Percentiles rank a stretch among this genome's conserved stretches.
phyloP scores from a whole-genome alignment of 1,284 basidiomycete species.

The Leccinum griseonigrum region DNA sequence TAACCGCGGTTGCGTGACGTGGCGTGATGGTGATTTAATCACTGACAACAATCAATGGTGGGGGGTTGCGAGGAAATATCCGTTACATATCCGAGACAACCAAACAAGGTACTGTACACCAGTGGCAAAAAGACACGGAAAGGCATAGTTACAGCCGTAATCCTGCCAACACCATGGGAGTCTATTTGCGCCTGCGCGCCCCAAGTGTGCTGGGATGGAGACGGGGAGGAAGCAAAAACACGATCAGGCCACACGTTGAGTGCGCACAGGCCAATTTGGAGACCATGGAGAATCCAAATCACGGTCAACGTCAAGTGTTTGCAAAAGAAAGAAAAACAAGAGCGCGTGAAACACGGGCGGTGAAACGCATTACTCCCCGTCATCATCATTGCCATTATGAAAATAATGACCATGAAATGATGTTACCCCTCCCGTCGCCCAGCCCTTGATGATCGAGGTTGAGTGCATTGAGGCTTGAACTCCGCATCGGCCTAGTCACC shows the following conservation, averaged over 20 bases:
- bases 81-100: background rate
- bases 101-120: background rate
- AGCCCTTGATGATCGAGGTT: background rate
- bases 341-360: background rate
- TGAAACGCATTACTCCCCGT: background rate
- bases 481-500: conserved; percentile 61
- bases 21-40: background rate
- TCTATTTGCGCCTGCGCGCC: background rate
- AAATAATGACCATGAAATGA: background rate
- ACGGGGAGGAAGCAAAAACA: background rate
- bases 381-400: background rate
- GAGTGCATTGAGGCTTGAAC: conserved; percentile 42
- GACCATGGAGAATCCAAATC: background rate
- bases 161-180: background rate
- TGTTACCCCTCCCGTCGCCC: background rate
- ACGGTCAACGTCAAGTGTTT: background rate
- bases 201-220: background rate
- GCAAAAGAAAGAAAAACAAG: background rate
- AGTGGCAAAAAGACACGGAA: background rate
- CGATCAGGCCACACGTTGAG: background rate
- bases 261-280: background rate
- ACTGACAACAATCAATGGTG: background rate
- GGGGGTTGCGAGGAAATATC: background rate
- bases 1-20: background rate
- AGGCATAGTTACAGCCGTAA: background rate